Conservation (phyloP, 805 yeast genomes). For the Metschnikowia baotianmanensis region DNA sequence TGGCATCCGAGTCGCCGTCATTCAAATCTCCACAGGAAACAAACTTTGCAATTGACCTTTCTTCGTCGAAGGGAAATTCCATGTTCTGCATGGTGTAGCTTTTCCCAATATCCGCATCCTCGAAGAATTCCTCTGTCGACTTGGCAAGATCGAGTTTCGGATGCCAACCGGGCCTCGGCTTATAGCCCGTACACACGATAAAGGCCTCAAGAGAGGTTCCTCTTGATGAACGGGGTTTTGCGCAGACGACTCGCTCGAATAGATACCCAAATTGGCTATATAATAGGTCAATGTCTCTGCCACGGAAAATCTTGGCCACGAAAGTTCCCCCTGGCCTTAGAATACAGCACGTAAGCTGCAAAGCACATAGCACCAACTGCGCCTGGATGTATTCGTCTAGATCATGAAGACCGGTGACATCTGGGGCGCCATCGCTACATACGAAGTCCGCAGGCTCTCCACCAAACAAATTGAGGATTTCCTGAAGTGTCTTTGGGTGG, state of each 20-base stretch:
- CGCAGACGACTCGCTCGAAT: conserved; percentile 86
- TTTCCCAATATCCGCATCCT: conserved; percentile 57
- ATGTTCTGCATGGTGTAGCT: conserved; percentile 46
- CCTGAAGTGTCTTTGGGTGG: conserved; percentile 82
- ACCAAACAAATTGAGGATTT: conserved; percentile 76
- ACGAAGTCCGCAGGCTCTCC: conserved; percentile 95
- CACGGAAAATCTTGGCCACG: conserved; percentile 95
- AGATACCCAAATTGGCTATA: conserved; percentile 88
- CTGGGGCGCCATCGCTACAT: conserved; percentile 98
- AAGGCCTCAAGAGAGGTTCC: conserved; percentile 94
- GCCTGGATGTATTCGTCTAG: conserved; percentile 96
- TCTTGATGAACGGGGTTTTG: conserved; percentile 93
- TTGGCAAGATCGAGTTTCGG: conserved; percentile 57
- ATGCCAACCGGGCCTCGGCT: conserved; percentile 79
- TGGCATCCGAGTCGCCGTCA: conserved; percentile 92
- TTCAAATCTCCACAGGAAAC: conserved; percentile 92
- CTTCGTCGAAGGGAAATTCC: conserved; percentile 51
- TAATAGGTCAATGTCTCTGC: conserved; percentile 89
- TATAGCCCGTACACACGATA: conserved; percentile 85
- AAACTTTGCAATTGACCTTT: conserved; percentile 81
- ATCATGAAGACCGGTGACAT: conserved; percentile 96
- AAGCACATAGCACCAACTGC: conserved; percentile 85
- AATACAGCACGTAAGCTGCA: conserved; percentile 87
- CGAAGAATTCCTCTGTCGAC: conserved; percentile 82
- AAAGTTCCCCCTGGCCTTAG: conserved; percentile 87